Evolutionary conservation across 495 filamentous ascomycete species (phyloP), one percentile per base, ranked within the genome.

Genomic region (Daldinia loculata): DNA sequence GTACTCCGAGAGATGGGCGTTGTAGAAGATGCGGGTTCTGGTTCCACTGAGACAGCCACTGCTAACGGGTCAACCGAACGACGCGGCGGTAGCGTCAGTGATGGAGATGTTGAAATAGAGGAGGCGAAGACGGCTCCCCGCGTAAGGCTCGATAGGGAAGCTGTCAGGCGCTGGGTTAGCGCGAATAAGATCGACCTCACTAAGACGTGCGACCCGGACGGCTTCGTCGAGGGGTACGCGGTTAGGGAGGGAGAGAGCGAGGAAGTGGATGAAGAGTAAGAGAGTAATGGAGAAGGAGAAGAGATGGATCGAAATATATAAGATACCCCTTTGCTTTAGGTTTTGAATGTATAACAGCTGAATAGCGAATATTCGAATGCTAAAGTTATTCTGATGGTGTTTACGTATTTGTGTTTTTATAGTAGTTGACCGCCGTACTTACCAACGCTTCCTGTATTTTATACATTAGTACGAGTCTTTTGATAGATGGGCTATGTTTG

Each of bases 1-100:
- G 87, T 93, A 27, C 82, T 96, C 34, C 88, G 90, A 64, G 89
- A 91, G 32, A 92, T 96, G 91, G 89, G 86, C 6, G 84, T 94
- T 34, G 81, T 90, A 36, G 90, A 92, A 66, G 82, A 87, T n/a
- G 85, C 84, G 3, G 84, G 77, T 0, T 80, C 75, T 9, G 81
- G 81, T 0, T 80, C 82, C 0, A 82, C 84, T 51, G 83, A 80
- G 63, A 66, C 55, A 61, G 39, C 32, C 66, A 56, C 27, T 66
- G 79, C 57, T 1, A 29, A 5, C 4, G 45, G 56, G 22, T 6
- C 30, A 12, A 32, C 29, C 53, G 72, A 56, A 32, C 63, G 61
- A 7, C 27, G 14, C 22, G 57, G 38, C 15, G 22, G 32, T 1
- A 30, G 32, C 15, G 62, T 57, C 50, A 63, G 80, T 74, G 74